A percentile compares a stretch with the other conserved stretches of the same genome.
Evolutionary conservation across 169 alveolate species (phyloP).

Genomic region (Cryptosporidium andersoni): DNA sequence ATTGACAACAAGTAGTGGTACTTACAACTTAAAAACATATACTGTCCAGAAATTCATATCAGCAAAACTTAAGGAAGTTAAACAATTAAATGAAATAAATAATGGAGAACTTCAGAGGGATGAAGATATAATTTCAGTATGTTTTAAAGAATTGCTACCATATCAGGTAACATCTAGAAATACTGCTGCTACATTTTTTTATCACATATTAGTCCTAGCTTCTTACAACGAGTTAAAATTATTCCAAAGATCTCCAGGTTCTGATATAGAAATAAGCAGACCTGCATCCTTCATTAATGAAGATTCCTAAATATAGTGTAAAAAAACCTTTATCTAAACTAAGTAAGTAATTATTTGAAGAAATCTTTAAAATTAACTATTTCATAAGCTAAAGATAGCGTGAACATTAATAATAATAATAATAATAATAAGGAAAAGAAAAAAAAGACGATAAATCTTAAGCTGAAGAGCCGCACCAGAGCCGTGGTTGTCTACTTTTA

Average conservation of each 20-base stretch:
- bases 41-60: conserved; percentile 51
- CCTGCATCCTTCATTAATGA: conserved; percentile 19
- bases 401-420: not conserved
- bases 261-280: conserved; percentile 20
- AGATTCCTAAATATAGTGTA: conserved; percentile 2
- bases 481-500: not conserved
- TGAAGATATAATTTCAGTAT: conserved; percentile 14
- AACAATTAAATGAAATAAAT: conserved; percentile 16
- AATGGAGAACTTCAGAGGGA: not conserved
- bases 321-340: no score
- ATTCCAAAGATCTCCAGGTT: conserved; percentile 15
- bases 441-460: not conserved
- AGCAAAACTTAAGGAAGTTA: conserved; percentile 32
- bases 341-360: not conserved
- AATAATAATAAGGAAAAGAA: not conserved
- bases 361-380: not conserved
- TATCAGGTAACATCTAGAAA: conserved; percentile 16
- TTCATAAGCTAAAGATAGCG: not conserved
- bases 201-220: conserved; percentile 37
- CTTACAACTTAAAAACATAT: conserved; percentile 45
- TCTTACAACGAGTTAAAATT: conserved; percentile 37
- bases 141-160: conserved; percentile 26
- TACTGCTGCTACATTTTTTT: conserved; percentile 48
- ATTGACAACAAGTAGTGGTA: conserved; percentile 52
- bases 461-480: not conserved